Conservation (phyloP, 495 filamentous ascomycete genomes). For the Penicillium manginii region DNA sequence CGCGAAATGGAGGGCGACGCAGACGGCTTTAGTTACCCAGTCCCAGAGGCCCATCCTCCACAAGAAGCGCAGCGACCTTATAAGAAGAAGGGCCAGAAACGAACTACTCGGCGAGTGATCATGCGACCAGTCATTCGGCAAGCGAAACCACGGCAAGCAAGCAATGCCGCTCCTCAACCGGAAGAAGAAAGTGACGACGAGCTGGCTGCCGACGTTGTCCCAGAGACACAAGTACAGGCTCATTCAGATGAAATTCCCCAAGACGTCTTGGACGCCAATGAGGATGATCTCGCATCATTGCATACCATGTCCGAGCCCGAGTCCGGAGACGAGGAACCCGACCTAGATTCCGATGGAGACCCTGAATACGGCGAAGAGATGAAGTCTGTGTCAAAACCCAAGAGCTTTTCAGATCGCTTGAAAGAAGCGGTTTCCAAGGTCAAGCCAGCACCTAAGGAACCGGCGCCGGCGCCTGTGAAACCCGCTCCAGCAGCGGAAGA, state of each 20-base stretch:
- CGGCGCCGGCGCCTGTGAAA: conserved; percentile 15
- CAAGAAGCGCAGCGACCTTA: conserved; percentile 63
- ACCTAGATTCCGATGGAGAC: conserved; percentile 11
- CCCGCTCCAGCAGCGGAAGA: conserved; percentile 28
- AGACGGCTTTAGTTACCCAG: conserved; percentile 45
- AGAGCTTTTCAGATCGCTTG: conserved; percentile 51
- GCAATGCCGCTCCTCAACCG: conserved; percentile 29
- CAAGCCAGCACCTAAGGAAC: conserved; percentile 34
- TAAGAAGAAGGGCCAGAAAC: conserved; percentile 94
- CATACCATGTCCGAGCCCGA: conserved; percentile 42
- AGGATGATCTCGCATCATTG: conserved; percentile 32
- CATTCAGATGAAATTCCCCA: conserved; percentile 10
- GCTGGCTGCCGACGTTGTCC: conserved; percentile 25
- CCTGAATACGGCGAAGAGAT: conserved; percentile 36
- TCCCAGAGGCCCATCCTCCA: conserved; percentile 61
- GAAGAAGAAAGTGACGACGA: conserved; percentile 38
- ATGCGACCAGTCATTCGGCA: conserved; percentile 63
- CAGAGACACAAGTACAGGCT: conserved; percentile 37
- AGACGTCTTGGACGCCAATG: conserved; percentile 21
- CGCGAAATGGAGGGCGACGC: conserved; percentile 73
- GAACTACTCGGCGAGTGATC: conserved; percentile 76
- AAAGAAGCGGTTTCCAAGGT: conserved; percentile 43
- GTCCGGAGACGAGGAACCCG: conserved; percentile 22
- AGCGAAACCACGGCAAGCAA: conserved; percentile 33
- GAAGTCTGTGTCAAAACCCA: conserved; percentile 28